A percentile compares a stretch with the other conserved stretches of the same genome.
phyloP scores from a whole-genome alignment of 192 early-diverging fungal species.

The Gaertneriomyces sp. region DNA sequence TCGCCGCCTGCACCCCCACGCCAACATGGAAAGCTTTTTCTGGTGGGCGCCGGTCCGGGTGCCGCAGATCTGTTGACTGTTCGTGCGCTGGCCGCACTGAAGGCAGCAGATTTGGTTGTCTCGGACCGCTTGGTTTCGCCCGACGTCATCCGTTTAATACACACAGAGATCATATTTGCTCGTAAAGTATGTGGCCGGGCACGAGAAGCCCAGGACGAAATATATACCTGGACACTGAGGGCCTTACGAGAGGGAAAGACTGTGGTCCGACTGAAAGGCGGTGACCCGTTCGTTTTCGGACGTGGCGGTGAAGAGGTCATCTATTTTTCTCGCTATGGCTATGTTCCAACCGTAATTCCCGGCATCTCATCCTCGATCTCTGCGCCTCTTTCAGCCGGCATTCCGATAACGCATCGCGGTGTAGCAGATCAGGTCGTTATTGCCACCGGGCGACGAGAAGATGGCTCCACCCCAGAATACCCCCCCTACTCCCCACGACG shows the following conservation, averaged over 20 bases:
- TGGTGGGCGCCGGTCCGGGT: conserved; percentile 88
- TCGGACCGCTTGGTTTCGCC: conserved; percentile 56
- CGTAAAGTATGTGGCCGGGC: conserved; percentile 68
- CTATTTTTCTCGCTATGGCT: conserved; percentile 68
- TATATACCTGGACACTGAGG: conserved; percentile 68
- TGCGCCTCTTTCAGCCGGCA: conserved; percentile 65
- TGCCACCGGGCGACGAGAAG: conserved; percentile 73
- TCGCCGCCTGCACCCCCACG: conserved; percentile 12
- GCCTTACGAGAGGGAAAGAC: conserved; percentile 60
- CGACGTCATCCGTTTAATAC: conserved; percentile 57
- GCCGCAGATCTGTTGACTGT: conserved; percentile 75
- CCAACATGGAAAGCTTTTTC: conserved; percentile 13
- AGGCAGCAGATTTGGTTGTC: conserved; percentile 77
- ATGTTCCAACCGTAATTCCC: conserved; percentile 56
- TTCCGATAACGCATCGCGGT: conserved; percentile 88
- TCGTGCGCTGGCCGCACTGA: conserved; percentile 37
- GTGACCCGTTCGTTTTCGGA: conserved; percentile 92
- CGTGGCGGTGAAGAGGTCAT: conserved; percentile 86
- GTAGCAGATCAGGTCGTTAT: conserved; percentile 81
- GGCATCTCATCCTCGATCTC: conserved; percentile 78
- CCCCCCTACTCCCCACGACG: conserved; percentile 63
- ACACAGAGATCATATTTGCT: conserved; percentile 26
- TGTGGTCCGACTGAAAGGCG: conserved; percentile 86
- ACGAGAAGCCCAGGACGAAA: conserved; percentile 70
- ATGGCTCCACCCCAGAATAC: conserved; percentile 69